These are phyloP conservation scores for Exobasidium cylindrosporum DNA, from an alignment of 1,284 basidiomycete species.

Conservation along the genomic window DNA sequence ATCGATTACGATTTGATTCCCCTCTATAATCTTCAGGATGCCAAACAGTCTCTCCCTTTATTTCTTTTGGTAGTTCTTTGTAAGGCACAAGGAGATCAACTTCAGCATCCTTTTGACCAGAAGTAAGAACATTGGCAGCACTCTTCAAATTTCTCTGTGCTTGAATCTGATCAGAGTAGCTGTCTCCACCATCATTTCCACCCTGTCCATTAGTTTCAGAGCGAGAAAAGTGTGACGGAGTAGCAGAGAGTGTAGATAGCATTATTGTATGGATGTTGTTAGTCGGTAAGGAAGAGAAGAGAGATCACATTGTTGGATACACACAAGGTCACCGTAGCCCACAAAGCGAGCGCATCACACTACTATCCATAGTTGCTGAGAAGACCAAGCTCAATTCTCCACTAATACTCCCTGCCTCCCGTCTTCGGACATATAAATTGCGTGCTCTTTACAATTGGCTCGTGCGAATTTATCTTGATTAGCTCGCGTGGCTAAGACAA, in stretches of 20 bases:
- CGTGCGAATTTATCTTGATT: no score
- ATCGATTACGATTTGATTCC: slow-evolving; percentile 31
- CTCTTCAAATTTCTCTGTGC: slow-evolving; percentile 35
- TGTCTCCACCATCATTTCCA: not conserved
- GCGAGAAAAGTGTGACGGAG: not conserved
- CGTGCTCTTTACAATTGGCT: no score
- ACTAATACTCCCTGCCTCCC: no score
- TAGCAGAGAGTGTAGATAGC: not conserved
- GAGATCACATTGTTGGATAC: no score
- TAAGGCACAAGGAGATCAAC: slow-evolving; percentile 45
- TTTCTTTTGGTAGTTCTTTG: slow-evolving; percentile 51
- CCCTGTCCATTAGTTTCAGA: not conserved
- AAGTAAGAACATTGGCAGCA: slow-evolving; percentile 35
- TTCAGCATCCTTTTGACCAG: slow-evolving; percentile 44
- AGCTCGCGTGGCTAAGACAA: no score
- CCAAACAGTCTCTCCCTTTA: slow-evolving; percentile 50
- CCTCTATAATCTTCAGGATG: slow-evolving; percentile 47
- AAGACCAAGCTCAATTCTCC: no score
- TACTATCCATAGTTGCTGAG: no score
- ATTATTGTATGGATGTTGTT: no score
- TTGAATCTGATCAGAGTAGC: slow-evolving; percentile 10
- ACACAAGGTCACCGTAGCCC: no score
- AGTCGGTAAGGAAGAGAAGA: no score
- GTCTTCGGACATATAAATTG: no score
- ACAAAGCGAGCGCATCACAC: no score